These are phyloP conservation scores for Colletotrichum truncatum DNA, from an alignment of 2,329 filamentous ascomycete species.

Conservation along the genomic window DNA sequence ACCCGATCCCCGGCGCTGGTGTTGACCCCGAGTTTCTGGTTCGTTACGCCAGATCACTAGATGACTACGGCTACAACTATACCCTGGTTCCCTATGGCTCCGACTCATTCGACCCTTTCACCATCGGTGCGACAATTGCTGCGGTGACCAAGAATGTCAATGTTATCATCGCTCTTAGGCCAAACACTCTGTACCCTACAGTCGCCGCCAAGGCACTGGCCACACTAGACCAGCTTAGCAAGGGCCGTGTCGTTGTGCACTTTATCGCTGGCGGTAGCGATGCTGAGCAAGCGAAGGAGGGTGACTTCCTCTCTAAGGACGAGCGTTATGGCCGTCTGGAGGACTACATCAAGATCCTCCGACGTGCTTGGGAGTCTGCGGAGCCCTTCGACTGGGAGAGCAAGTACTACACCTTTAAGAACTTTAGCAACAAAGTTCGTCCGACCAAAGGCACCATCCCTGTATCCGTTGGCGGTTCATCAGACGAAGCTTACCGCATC, in stretches of 20 bases:
- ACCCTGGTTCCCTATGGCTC: conserved; percentile 69
- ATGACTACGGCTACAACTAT: conserved; percentile 70
- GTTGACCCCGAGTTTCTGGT: conserved; percentile 65
- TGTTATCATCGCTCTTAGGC: conserved; percentile 68
- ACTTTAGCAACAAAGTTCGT: conserved; percentile 63
- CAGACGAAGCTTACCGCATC: conserved; percentile 66
- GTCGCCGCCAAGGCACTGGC: conserved; percentile 70
- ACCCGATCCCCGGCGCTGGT: conserved; percentile 58
- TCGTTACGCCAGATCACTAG: conserved; percentile 64
- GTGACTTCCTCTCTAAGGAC: conserved; percentile 66
- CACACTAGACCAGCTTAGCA: conserved; percentile 67
- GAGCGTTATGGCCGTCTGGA: conserved; percentile 66
- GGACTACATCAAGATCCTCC: conserved; percentile 70
- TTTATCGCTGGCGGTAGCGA: conserved; percentile 72
- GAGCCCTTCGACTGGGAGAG: conserved; percentile 71
- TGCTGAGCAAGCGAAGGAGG: conserved; percentile 66
- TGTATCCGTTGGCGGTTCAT: conserved; percentile 68
- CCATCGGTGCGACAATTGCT: conserved; percentile 66
- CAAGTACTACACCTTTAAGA: conserved; percentile 67
- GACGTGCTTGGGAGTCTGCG: conserved; percentile 63
- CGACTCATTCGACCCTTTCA: conserved; percentile 64
- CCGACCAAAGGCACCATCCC: conserved; percentile 63
- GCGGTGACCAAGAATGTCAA: conserved; percentile 67
- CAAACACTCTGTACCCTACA: conserved; percentile 70
- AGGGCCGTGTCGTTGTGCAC: conserved; percentile 67